A percentile compares a stretch with the other conserved stretches of the same genome.
These are phyloP conservation scores for Metarhizium sp. DNA, from an alignment of 2,329 filamentous ascomycete species.

Conservation along the genomic window DNA sequence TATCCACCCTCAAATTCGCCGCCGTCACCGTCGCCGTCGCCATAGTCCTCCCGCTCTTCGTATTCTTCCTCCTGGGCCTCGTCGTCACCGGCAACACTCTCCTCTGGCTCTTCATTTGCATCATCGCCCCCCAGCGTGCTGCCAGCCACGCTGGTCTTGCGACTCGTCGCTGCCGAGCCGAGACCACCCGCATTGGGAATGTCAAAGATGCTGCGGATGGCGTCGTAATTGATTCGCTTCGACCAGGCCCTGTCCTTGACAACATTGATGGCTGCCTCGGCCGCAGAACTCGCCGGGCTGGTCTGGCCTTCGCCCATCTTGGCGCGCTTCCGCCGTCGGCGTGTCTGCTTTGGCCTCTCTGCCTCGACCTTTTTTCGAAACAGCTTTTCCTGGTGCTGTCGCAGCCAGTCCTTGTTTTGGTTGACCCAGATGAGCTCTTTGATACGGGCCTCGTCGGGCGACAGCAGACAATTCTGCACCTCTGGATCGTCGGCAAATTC, in stretches of 20 bases:
- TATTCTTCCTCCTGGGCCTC: conserved; percentile 20
- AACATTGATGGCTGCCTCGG: conserved; percentile 59
- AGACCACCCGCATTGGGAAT: conserved; percentile 32
- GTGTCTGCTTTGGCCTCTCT: conserved; percentile 45
- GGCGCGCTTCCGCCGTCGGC: conserved; percentile 44
- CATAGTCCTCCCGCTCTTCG: conserved; percentile 26
- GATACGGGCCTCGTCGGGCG: conserved; percentile 61
- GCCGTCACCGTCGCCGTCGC: conserved; percentile 25
- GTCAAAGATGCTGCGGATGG: conserved; percentile 49
- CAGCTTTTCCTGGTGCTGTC: conserved; percentile 74
- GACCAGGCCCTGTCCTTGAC: conserved; percentile 60
- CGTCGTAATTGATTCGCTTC: conserved; percentile 67
- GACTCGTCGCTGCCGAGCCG: conserved; percentile 41
- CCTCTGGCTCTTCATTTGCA: conserved; percentile 23
- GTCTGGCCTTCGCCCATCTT: conserved; percentile 56
- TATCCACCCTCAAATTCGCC: conserved; percentile 24
- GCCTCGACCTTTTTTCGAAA: conserved; percentile 61
- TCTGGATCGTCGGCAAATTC: conserved; percentile 89
- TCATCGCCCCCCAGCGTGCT: conserved; percentile 27
- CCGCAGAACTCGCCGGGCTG: conserved; percentile 56
- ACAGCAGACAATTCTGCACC: conserved; percentile 69
- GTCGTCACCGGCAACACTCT: conserved; percentile 25
- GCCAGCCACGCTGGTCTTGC: conserved; percentile 28
- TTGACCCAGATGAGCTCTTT: conserved; percentile 94
- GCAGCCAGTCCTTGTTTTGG: conserved; percentile 88